phyloP scores from a whole-genome alignment of 2,329 filamentous ascomycete genomes.

The Ampelomyces quisqualis region DNA sequence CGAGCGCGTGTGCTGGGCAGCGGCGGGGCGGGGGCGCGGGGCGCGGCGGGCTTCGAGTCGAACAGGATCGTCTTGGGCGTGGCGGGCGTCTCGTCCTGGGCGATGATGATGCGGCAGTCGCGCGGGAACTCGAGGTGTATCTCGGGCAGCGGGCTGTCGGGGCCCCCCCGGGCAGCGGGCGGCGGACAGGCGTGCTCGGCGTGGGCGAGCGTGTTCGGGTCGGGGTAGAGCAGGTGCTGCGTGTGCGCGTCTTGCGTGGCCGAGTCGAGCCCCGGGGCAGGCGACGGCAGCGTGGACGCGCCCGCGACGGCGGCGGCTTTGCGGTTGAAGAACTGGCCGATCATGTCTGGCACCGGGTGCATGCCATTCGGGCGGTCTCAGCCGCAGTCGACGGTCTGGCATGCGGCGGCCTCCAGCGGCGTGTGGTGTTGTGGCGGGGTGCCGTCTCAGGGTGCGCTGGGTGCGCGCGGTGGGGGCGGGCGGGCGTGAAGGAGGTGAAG shows the following conservation, averaged over 20 bases:
- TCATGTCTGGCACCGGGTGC: slow-evolving; percentile 37
- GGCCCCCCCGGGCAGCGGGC: slow-evolving; percentile 32
- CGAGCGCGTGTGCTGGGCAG: slow-evolving; percentile 25
- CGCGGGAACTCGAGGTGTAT: slow-evolving; percentile 46
- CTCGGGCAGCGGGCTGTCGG: slow-evolving; percentile 43
- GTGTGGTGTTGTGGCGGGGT: no score
- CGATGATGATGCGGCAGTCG: slow-evolving; percentile 48
- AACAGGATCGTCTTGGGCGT: slow-evolving; percentile 44
- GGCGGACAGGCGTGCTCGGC: slow-evolving; percentile 39
- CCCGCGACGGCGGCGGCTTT: slow-evolving; percentile 21
- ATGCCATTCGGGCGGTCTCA: slow-evolving; percentile 15
- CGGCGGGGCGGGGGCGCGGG: slow-evolving; percentile 34
- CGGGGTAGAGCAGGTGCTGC: slow-evolving; percentile 46
- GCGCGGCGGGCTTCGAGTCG: slow-evolving; percentile 44
- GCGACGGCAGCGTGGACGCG: slow-evolving; percentile 8
- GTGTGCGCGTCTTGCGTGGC: slow-evolving; percentile 46
- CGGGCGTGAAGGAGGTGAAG: no score
- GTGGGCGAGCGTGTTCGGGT: slow-evolving; percentile 39
- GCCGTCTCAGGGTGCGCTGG: no score
- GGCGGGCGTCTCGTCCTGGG: slow-evolving; percentile 44
- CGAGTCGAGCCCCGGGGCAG: slow-evolving; percentile 31
- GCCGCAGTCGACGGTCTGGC: slow-evolving; percentile 19
- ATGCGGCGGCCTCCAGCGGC: slow-evolving; percentile 25
- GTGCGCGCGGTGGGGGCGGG: no score
- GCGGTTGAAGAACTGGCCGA: slow-evolving; percentile 45